Percentiles rank a stretch among this genome's conserved stretches.
These are phyloP conservation scores for Penicillium malachiteum DNA, from an alignment of 495 filamentous ascomycete genomes.

Conservation along the genomic window DNA sequence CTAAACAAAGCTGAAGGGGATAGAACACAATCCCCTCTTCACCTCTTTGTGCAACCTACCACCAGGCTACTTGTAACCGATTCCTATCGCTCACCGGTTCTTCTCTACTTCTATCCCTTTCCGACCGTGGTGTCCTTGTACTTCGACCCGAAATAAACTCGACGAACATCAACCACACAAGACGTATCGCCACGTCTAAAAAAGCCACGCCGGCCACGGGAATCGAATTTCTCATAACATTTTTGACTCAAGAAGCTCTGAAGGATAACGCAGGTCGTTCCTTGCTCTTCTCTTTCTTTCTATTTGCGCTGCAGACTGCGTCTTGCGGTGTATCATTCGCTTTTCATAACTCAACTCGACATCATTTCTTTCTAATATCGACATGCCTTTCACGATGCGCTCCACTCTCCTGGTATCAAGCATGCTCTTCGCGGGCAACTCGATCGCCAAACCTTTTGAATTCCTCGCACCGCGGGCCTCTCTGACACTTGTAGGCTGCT, in stretches of 20 bases:
- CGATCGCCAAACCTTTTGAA: slow-evolving; percentile 24
- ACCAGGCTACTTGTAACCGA: slow-evolving; percentile 2
- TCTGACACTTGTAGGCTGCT: slow-evolving; percentile 33
- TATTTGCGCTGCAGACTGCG: slow-evolving; percentile 19
- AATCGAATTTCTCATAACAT: not conserved
- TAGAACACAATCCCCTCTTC: not conserved
- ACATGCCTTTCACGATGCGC: slow-evolving; percentile 33
- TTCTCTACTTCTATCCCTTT: not conserved
- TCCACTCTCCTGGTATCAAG: slow-evolving; percentile 28
- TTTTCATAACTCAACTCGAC: slow-evolving; percentile 5
- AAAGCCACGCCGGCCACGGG: not conserved
- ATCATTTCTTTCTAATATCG: slow-evolving; percentile 12
- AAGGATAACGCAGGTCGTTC: slow-evolving; percentile 51
- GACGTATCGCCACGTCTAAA: not conserved
- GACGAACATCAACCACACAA: not conserved
- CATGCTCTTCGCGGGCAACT: slow-evolving; percentile 27
- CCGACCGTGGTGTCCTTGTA: not conserved
- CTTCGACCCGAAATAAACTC: not conserved
- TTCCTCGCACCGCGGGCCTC: slow-evolving; percentile 13
- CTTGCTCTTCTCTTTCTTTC: slow-evolving; percentile 31
- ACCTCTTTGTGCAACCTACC: slow-evolving; percentile 1
- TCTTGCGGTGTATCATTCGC: slow-evolving; percentile 19
- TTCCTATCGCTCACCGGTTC: slow-evolving; percentile 6
- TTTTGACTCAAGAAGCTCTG: slow-evolving; percentile 16
- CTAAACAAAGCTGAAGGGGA: slow-evolving; percentile 14